Evolutionary conservation across 306 rosid species (phyloP).

Genomic region (Gleditsia sinensis): DNA sequence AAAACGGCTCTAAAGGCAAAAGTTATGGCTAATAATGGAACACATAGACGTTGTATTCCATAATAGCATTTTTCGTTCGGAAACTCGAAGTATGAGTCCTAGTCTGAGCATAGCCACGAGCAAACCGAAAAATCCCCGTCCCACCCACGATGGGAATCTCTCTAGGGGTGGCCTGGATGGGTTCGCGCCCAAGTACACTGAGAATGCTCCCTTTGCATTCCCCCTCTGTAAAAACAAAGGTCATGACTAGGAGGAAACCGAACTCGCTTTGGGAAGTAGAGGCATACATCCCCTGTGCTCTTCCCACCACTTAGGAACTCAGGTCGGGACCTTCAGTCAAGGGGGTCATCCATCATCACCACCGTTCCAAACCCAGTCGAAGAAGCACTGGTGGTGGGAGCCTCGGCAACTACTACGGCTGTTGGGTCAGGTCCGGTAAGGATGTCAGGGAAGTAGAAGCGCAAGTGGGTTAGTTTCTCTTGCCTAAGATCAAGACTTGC

Average conservation of each 20-base stretch:
- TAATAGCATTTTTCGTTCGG: slow-evolving; percentile 41
- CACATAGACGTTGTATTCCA: slow-evolving; percentile 51
- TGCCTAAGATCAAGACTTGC: background rate
- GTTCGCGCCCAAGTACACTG: slow-evolving; percentile 33
- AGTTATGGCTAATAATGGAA: slow-evolving; percentile 45
- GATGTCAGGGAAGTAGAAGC: slow-evolving; percentile 48
- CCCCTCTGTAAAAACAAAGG: slow-evolving; percentile 31
- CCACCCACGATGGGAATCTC: slow-evolving; percentile 45
- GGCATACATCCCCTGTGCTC: background rate
- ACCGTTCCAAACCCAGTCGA: slow-evolving; percentile 35
- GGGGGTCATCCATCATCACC: slow-evolving; percentile 32
- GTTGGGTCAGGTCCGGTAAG: slow-evolving; percentile 30
- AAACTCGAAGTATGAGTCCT: slow-evolving; percentile 32
- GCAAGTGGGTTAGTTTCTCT: slow-evolving; percentile 8
- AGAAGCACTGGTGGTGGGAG: slow-evolving; percentile 19
- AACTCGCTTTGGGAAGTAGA: background rate
- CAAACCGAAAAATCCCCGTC: slow-evolving; percentile 50
- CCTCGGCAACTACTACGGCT: slow-evolving; percentile 9
- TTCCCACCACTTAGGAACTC: background rate
- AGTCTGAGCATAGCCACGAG: slow-evolving; percentile 56
- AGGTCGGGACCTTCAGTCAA: slow-evolving; percentile 5
- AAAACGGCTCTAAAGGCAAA: no score
- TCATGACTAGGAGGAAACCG: slow-evolving; percentile 3
- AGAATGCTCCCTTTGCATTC: slow-evolving; percentile 37
- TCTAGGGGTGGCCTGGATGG: slow-evolving; percentile 2